Evolutionary conservation across 73 alveolate species (phyloP).

Genomic region (Tetrahymena elliotti): DNA sequence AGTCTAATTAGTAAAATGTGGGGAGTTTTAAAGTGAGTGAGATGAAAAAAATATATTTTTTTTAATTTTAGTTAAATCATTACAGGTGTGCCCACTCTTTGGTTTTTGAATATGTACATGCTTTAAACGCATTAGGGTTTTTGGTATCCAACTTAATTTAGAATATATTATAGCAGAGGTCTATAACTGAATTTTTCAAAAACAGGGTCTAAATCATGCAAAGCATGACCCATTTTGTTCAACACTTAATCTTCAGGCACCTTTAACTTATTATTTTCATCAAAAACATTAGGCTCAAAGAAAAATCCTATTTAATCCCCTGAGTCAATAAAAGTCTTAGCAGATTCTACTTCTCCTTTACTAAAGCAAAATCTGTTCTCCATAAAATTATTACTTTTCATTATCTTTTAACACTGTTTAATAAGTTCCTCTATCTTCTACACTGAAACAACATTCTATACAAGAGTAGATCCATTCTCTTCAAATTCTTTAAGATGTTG

Average conservation of each 20-base stretch:
- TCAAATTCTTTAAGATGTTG: not conserved
- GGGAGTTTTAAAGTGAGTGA: too few species aligned
- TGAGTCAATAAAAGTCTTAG: not conserved
- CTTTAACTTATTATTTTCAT: not conserved
- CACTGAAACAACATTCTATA: not conserved
- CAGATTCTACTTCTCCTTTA: not conserved
- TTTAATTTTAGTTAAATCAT: not conserved
- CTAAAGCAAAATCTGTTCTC: not conserved
- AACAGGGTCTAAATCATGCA: constrained; percentile 64
- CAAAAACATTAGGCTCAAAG: not conserved
- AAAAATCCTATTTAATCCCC: not conserved
- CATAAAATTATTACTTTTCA: not conserved
- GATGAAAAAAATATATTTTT: not conserved
- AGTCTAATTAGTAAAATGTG: too few species aligned
- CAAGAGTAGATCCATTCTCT: not conserved
- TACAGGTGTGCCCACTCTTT: constrained; percentile 58
- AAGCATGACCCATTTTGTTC: constrained; percentile 64
- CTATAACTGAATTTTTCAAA: constrained; percentile 47
- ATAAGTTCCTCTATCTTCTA: not conserved
- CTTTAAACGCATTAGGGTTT: constrained; percentile 46
- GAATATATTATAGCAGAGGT: constrained; percentile 13
- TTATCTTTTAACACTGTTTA: not conserved
- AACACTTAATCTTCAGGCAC: constrained; percentile 19
- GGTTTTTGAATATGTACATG: constrained; percentile 65
- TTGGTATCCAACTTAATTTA: constrained; percentile 33